Conservation (phyloP, 352 stramenopile species). For the Pythium phragmitis region DNA sequence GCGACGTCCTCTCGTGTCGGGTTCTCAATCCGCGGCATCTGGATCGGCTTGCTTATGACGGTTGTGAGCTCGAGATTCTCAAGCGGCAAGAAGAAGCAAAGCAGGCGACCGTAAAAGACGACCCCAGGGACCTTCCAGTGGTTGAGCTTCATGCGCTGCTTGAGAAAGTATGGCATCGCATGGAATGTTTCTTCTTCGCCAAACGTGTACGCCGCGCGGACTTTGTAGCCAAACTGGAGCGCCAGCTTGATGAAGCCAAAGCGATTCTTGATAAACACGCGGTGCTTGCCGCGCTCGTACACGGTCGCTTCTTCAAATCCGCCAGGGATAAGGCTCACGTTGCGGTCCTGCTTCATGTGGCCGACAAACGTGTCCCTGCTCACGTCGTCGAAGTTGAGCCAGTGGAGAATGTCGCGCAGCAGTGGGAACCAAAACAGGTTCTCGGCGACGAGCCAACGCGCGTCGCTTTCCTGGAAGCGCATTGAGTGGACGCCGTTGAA, state of each 20-base stretch:
- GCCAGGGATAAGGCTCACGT: constrained; percentile 84
- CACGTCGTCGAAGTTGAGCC: constrained; percentile 61
- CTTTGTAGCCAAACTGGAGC: constrained; percentile 88
- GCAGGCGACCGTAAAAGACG: constrained; percentile 64
- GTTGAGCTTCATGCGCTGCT: constrained; percentile 81
- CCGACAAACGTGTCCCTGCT: constrained; percentile 46
- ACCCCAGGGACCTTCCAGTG: constrained; percentile 79
- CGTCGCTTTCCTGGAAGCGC: constrained; percentile 43
- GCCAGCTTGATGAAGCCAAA: constrained; percentile 94
- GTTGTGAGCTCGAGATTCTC: constrained; percentile 80
- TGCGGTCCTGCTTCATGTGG: constrained; percentile 55
- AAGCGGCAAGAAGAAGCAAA: constrained; percentile 85
- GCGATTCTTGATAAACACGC: constrained; percentile 89
- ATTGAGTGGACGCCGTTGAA: constrained; percentile 57
- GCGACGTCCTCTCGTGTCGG: constrained; percentile 86
- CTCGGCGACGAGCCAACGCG: constrained; percentile 64
- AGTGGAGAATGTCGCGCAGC: constrained; percentile 66
- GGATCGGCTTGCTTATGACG: constrained; percentile 86
- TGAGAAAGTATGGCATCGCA: constrained; percentile 81
- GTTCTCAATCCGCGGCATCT: constrained; percentile 82
- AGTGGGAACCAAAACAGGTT: constrained; percentile 71
- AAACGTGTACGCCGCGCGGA: constrained; percentile 92
- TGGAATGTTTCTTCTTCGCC: constrained; percentile 89
- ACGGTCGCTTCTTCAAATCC: constrained; percentile 95
- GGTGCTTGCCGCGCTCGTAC: constrained; percentile 73